These are phyloP conservation scores for Claviceps citrina DNA, from an alignment of 2,329 filamentous ascomycete species.

Conservation along the genomic window DNA sequence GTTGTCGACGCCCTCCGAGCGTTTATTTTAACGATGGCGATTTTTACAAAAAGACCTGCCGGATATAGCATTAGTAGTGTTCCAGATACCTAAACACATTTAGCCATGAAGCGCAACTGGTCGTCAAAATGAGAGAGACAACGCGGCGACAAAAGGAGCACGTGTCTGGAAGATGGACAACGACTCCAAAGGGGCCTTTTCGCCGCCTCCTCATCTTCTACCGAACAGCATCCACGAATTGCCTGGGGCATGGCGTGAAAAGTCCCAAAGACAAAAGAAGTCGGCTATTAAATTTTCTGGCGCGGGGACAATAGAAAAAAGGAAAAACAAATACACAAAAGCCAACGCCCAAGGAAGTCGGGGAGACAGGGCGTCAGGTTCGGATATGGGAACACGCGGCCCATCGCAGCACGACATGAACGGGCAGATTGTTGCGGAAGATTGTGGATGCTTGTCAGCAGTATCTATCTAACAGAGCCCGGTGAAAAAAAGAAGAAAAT, in stretches of 20 bases:
- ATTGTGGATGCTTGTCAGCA: conserved; percentile 65
- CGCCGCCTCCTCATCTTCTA: too few species aligned
- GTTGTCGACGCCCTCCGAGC: not conserved
- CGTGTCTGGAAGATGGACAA: too few species aligned
- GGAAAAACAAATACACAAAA: too few species aligned
- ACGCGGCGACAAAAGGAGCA: not conserved
- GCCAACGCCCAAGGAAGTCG: too few species aligned
- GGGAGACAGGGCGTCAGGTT: not conserved
- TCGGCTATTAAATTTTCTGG: too few species aligned
- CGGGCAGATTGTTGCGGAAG: not conserved
- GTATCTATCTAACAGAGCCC: conserved; percentile 94
- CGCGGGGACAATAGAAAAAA: too few species aligned
- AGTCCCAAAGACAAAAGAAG: too few species aligned
- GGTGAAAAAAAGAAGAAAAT: conserved; percentile 46
- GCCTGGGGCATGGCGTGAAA: too few species aligned
- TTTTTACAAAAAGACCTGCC: conserved; percentile 4
- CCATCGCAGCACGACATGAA: not conserved
- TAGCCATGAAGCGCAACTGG: conserved; percentile 8
- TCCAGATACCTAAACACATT: conserved; percentile 7
- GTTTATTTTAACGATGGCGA: conserved; percentile 1
- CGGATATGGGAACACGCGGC: too few species aligned
- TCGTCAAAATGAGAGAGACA: not conserved
- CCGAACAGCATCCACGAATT: too few species aligned
- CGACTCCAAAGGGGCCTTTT: too few species aligned
- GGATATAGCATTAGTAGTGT: not conserved